Percentiles rank a stretch among this genome's conserved stretches.
These are phyloP conservation scores for Hypoxylon sp. DNA, from an alignment of 2,329 filamentous ascomycete genomes.

Conservation along the genomic window DNA sequence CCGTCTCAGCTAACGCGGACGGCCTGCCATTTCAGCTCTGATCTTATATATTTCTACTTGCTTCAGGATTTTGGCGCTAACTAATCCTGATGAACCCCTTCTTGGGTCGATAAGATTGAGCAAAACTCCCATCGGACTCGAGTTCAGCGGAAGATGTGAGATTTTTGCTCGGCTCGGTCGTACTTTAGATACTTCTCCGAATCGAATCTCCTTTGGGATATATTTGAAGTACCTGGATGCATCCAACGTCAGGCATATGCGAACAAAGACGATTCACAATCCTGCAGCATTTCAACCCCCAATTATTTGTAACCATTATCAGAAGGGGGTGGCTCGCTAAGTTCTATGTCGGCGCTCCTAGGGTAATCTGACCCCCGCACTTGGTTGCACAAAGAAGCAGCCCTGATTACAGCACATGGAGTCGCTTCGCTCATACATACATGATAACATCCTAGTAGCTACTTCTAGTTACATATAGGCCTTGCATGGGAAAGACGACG, in stretches of 20 bases:
- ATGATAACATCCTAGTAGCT: background rate
- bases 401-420: background rate
- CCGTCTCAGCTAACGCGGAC: background rate
- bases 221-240: conserved; percentile 11
- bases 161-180: conserved; percentile 32
- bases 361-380: background rate
- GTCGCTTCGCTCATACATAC: background rate
- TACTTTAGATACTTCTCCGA: conserved; percentile 27
- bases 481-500: background rate
- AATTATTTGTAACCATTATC: background rate
- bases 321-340: background rate
- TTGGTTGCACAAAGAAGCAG: conserved; percentile 2
- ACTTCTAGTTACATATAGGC: background rate
- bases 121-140: conserved; percentile 18
- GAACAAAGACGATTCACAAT: conserved; percentile 9
- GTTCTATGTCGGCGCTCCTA: background rate
- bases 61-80: background rate
- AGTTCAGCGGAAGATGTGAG: conserved; percentile 6
- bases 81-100: background rate
- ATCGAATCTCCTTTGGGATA: conserved; percentile 16
- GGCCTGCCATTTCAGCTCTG: background rate
- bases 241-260: conserved; percentile 3
- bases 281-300: conserved; percentile 1
- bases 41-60: conserved; percentile 26
- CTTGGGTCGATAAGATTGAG: conserved; percentile 1